Conservation (phyloP, 306 rosid species). For the Vigna unguiculata region DNA sequence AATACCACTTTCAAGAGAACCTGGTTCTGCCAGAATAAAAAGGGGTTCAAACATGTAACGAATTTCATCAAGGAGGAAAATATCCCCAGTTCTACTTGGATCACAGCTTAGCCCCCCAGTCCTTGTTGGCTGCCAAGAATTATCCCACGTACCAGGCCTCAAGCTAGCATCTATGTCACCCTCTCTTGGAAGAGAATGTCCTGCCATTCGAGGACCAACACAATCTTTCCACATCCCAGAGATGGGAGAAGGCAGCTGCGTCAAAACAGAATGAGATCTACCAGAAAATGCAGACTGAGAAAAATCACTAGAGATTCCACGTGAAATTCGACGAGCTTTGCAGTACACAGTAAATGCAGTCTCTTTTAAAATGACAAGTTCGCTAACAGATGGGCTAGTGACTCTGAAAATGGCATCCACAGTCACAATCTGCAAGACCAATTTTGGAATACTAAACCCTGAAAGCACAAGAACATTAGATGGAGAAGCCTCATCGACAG, state of each 20-base stretch:
- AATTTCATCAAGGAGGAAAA: conserved; percentile 70
- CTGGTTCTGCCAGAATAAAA: conserved; percentile 94
- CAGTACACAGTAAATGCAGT: conserved; percentile 89
- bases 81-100: conserved; percentile 80
- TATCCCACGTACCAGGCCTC: conserved; percentile 89
- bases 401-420: conserved; percentile 97
- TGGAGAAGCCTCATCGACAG: conserved; percentile 94
- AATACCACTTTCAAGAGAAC: conserved; percentile 84
- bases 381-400: conserved; percentile 85
- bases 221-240: conserved; percentile 97
- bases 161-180: conserved; percentile 96
- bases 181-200: conserved; percentile 93
- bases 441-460: conserved; percentile 83
- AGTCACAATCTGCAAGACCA: conserved; percentile 94
- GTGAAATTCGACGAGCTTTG: conserved; percentile 94
- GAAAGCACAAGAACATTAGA: conserved; percentile 85
- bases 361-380: conserved; percentile 89
- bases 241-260: conserved; percentile 85
- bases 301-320: conserved; percentile 75
- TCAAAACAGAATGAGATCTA: conserved; percentile 77
- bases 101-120: conserved; percentile 78
- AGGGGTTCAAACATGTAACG: conserved; percentile 98
- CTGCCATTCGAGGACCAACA: conserved; percentile 83
- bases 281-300: conserved; percentile 69
- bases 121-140: conserved; percentile 90